Base-by-base conservation (phyloP, 202 grass and related monocot genomes). In the Sporobolus alterniflorus region DNA sequence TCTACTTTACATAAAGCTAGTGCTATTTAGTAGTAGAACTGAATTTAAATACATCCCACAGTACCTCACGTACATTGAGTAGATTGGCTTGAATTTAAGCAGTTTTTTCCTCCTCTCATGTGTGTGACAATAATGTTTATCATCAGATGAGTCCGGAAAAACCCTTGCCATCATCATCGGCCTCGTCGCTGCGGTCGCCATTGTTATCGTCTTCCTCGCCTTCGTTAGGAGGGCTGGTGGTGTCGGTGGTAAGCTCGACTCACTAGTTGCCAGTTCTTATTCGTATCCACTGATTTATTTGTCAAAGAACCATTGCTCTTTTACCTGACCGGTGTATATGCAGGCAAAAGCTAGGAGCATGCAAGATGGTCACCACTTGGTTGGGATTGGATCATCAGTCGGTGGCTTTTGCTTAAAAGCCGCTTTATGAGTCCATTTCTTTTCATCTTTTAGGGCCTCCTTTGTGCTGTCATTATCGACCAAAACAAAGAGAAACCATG, bases 101-200 rank as follows among this genome's bases (percentile, higher is more conserved):
- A 60, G 39, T 26, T 44, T 11, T 44, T 44, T 59, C 62, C 0
- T 75, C 6, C 43, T 71, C 57, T 33, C 41, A 28, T 41, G 7
- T 69, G 31, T 26, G 13, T 70, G 55, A 2, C 64, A 41, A 46
- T 78, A 31, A 80, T 39, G 36, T 70, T 51, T 52, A 52, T 52
- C 4, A 70, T 75, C 66, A 84, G 91, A 91, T 87, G 85, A 92
- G 48, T 83, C 94, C 3, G 80, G 88, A 65, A 97, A 92, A 86
- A 94, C 82, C 3, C 63, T 97, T 3, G 91, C 91, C 64, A 94
- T 97, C 64, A 92, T 97, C 57, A 90, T 97, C 69, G 94, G 89
- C 61, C 59, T 94, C 3, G 81, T 97, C 59, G 92, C 90, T 0
- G 94, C 89, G 1, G 69, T 90, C 3, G 94, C 89, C 40, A 76